phyloP scores from a whole-genome alignment of 768 basidiomycete species.

The Phlegmacium glaucopus region DNA sequence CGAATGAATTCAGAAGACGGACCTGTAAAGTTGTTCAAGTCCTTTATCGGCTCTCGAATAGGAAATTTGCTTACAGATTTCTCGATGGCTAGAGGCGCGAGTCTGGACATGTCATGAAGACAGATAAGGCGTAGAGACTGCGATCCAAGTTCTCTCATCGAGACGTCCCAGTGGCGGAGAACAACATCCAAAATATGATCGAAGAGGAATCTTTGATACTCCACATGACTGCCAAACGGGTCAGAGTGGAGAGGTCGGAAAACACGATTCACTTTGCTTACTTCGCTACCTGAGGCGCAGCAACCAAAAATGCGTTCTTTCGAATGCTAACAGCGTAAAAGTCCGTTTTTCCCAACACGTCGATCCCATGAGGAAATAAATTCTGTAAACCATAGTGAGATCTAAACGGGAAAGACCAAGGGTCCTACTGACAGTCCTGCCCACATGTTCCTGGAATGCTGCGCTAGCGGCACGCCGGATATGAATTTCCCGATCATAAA shows the following conservation, averaged over 20 bases:
- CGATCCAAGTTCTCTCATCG: constrained; percentile 76
- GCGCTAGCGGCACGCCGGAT: constrained; percentile 96
- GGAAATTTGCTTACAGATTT: constrained; percentile 47
- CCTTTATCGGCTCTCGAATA: constrained; percentile 1
- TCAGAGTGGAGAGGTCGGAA: background rate
- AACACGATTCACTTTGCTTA: constrained; percentile 37
- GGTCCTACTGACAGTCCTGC: constrained; percentile 68
- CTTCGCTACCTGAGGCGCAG: constrained; percentile 86
- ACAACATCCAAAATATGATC: constrained; percentile 73
- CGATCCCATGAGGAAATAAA: constrained; percentile 91
- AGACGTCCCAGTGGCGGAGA: constrained; percentile 84
- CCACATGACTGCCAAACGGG: constrained; percentile 54
- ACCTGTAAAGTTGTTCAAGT: constrained; percentile 35
- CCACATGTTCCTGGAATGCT: constrained; percentile 96
- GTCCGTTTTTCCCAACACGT: constrained; percentile 87
- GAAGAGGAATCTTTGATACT: constrained; percentile 69
- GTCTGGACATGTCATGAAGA: constrained; percentile 47
- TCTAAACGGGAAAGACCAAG: background rate
- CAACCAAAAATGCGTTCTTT: constrained; percentile 78
- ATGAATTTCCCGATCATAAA: constrained; percentile 92
- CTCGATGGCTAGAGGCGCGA: constrained; percentile 47
- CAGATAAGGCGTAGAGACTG: constrained; percentile 72
- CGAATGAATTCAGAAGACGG: constrained; percentile 56
- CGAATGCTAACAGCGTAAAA: constrained; percentile 91
- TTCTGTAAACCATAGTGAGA: constrained; percentile 44